These are phyloP conservation scores for Sanghuangporus sanghuang DNA, from an alignment of 1,284 basidiomycete genomes.

Conservation along the genomic window DNA sequence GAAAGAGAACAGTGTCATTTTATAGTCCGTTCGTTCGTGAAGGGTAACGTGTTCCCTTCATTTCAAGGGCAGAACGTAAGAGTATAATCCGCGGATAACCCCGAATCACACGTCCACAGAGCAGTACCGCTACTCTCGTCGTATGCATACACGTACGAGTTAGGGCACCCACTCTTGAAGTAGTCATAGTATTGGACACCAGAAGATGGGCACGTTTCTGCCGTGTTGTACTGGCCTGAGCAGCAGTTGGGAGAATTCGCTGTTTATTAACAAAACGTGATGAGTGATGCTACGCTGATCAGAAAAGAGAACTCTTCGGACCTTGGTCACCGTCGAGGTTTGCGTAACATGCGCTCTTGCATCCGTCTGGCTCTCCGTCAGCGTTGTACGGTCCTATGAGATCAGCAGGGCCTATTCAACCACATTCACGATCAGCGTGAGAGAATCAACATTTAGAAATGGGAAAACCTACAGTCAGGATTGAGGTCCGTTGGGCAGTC, in stretches of 20 bases:
- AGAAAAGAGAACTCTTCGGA: slow-evolving; percentile 19
- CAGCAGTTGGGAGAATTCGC: slow-evolving; percentile 46
- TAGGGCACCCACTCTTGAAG: slow-evolving; percentile 52
- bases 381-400: slow-evolving; percentile 49
- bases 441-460: background rate
- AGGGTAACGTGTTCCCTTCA: too few species aligned
- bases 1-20: background rate
- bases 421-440: background rate
- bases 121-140: slow-evolving; percentile 50
- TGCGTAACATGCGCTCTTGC: slow-evolving; percentile 53
- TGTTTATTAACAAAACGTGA: slow-evolving; percentile 2
- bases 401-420: slow-evolving; percentile 38
- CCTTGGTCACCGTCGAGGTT: slow-evolving; percentile 44
- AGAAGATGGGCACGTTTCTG: slow-evolving; percentile 45
- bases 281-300: background rate
- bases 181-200: slow-evolving; percentile 43
- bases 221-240: slow-evolving; percentile 44
- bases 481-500: slow-evolving; percentile 51
- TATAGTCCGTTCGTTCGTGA: background rate
- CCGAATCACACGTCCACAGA: slow-evolving; percentile 44
- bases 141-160: slow-evolving; percentile 53
- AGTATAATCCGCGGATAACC: slow-evolving; percentile 43
- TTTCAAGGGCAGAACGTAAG: slow-evolving; percentile 47
- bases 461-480: slow-evolving; percentile 34
- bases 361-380: slow-evolving; percentile 47